phyloP scores from a whole-genome alignment of 179 eudicot genomes.

The Beta macrorhiza region DNA sequence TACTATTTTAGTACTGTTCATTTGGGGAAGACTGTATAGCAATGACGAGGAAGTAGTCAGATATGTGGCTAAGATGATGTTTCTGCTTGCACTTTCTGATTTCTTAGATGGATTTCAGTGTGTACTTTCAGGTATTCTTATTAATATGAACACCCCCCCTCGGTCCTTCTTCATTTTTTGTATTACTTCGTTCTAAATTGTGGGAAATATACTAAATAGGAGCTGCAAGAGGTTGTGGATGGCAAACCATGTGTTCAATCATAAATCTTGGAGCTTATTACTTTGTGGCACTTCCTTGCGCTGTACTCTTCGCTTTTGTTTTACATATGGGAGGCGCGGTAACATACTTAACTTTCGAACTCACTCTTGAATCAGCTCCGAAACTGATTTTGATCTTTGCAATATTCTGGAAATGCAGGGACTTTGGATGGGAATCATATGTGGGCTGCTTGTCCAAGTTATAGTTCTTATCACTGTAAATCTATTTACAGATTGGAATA shows the following conservation, averaged over 20 bases:
- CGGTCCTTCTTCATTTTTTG: background rate
- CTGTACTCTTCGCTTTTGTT: constrained; percentile 56
- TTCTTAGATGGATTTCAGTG: constrained; percentile 69
- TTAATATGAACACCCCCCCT: background rate
- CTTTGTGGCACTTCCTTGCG: constrained; percentile 56
- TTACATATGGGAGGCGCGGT: constrained; percentile 69
- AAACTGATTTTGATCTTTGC: background rate
- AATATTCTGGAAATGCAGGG: constrained; percentile 40
- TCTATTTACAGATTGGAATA: constrained; percentile 54
- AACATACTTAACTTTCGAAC: background rate
- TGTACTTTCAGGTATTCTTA: constrained; percentile 51
- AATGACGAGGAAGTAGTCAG: constrained; percentile 49
- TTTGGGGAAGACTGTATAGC: constrained; percentile 66
- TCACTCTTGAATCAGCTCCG: background rate
- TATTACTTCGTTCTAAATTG: background rate
- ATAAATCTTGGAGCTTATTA: constrained; percentile 80
- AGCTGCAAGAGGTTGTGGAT: constrained; percentile 81
- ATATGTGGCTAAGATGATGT: constrained; percentile 64
- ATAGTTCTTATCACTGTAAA: constrained; percentile 50
- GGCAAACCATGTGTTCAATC: constrained; percentile 59
- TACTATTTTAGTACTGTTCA: constrained; percentile 46
- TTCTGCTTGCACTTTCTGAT: constrained; percentile 55
- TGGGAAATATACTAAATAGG: constrained; percentile 26
- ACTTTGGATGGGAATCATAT: constrained; percentile 66
- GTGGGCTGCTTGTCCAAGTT: constrained; percentile 52